Evolutionary conservation across 495 filamentous ascomycete genomes (phyloP).

Genomic region (Umbilicaria muhlenbergii): DNA sequence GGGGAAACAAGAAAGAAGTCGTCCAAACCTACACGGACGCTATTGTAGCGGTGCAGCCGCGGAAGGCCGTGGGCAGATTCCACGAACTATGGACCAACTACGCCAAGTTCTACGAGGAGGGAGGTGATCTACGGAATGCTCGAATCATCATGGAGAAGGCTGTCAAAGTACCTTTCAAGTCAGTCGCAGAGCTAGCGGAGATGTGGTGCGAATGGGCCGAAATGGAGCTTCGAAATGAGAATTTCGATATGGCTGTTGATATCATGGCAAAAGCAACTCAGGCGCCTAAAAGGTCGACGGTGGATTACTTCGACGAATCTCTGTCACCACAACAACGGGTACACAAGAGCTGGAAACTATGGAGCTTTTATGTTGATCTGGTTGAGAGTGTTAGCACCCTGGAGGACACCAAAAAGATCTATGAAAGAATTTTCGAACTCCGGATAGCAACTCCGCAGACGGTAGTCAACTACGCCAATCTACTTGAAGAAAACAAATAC

Average conservation of each 20-base stretch:
- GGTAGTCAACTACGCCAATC: conserved; percentile 94
- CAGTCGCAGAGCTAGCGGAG: conserved; percentile 85
- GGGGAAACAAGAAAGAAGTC: conserved; percentile 77
- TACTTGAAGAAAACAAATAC: conserved; percentile 89
- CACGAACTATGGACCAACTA: conserved; percentile 96
- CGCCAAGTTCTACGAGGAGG: conserved; percentile 91
- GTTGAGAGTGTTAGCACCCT: conserved; percentile 86
- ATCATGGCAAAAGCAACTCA: conserved; percentile 97
- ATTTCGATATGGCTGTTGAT: conserved; percentile 84
- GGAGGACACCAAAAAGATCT: conserved; percentile 86
- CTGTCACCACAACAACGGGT: conserved; percentile 89
- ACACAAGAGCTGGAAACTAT: conserved; percentile 98
- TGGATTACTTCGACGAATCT: conserved; percentile 96
- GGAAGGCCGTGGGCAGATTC: conserved; percentile 87
- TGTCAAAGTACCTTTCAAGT: conserved; percentile 92
- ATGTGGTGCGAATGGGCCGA: conserved; percentile 99
- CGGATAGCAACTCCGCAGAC: conserved; percentile 97
- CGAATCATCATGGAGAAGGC: conserved; percentile 94
- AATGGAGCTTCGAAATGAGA: conserved; percentile 89
- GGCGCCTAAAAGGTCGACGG: conserved; percentile 82
- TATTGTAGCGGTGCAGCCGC: conserved; percentile 81
- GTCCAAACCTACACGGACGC: conserved; percentile 93
- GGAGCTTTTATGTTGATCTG: conserved; percentile 98
- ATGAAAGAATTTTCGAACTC: conserved; percentile 95
- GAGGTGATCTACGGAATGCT: conserved; percentile 71